These are phyloP conservation scores for Pythium chondricola DNA, from an alignment of 352 stramenopile species.

Conservation along the genomic window DNA sequence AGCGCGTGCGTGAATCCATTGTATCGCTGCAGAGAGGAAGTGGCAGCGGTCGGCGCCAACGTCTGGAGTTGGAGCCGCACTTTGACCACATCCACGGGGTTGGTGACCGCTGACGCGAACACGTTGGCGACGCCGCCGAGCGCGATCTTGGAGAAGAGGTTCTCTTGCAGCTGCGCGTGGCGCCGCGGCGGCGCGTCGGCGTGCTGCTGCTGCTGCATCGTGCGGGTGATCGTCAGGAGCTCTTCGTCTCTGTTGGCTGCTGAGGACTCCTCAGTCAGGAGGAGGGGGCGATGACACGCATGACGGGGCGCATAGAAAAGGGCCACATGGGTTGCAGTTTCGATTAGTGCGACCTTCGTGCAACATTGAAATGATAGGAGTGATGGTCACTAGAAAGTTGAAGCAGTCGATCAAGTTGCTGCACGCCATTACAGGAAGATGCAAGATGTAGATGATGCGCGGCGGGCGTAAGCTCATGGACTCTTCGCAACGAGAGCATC, in stretches of 20 bases:
- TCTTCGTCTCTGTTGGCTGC: background rate
- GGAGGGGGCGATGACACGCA: background rate
- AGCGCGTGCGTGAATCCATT: conserved; percentile 48
- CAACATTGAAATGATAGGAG: background rate
- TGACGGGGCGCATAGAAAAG: background rate
- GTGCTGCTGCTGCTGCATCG: conserved; percentile 13
- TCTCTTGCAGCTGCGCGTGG: conserved; percentile 43
- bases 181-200: conserved; percentile 4
- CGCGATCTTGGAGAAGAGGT: conserved; percentile 53
- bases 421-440: too few relatives aligned
- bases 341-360: background rate
- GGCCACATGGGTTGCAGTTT: conserved; percentile 11
- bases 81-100: conserved; percentile 61
- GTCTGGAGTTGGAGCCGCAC: conserved; percentile 36
- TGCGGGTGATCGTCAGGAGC: too few relatives aligned
- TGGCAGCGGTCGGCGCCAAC: background rate
- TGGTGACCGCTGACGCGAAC: conserved; percentile 36
- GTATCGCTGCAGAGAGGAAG: conserved; percentile 33
- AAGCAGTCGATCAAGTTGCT: too few relatives aligned
- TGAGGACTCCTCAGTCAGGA: too few relatives aligned
- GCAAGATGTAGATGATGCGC: too few relatives aligned
- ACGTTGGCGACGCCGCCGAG: conserved; percentile 60
- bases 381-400: conserved; percentile 7
- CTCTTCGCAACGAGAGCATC: too few relatives aligned
- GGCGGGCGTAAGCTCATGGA: too few relatives aligned